Percentiles rank a stretch among this genome's conserved stretches.
Evolutionary conservation across 257 asterid genomes (phyloP).

Genomic region (Parsonsia alboflavescens): DNA sequence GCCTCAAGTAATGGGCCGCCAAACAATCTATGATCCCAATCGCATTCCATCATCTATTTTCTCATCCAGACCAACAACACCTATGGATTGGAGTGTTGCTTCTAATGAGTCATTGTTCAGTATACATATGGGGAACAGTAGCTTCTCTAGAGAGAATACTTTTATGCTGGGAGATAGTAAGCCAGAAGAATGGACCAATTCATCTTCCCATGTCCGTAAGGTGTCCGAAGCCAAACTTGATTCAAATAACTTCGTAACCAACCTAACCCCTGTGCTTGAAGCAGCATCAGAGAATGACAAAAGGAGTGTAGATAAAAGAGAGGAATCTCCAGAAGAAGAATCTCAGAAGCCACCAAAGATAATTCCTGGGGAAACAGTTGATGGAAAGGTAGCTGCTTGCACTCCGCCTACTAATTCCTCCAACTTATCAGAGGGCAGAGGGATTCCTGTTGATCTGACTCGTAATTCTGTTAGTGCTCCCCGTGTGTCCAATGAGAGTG

Average conservation of each 20-base stretch:
- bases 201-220: slow-evolving; percentile 15
- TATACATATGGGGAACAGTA: slow-evolving; percentile 69
- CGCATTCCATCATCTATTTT: slow-evolving; percentile 81
- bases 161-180: slow-evolving; percentile 41
- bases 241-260: slow-evolving; percentile 21
- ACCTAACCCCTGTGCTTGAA: slow-evolving; percentile 59
- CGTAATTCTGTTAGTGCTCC: slow-evolving; percentile 32
- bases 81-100: slow-evolving; percentile 67
- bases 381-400: slow-evolving; percentile 18
- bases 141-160: slow-evolving; percentile 51
- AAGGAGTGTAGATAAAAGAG: slow-evolving; percentile 20
- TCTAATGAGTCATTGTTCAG: slow-evolving; percentile 90
- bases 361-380: slow-evolving; percentile 2
- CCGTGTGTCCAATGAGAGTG: slow-evolving; percentile 52
- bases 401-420: slow-evolving; percentile 20
- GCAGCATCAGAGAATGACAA: slow-evolving; percentile 34
- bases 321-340: slow-evolving; percentile 27
- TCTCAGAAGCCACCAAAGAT: slow-evolving; percentile 15
- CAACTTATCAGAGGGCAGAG: slow-evolving; percentile 21
- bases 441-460: slow-evolving; percentile 11
- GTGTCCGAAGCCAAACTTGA: slow-evolving; percentile 36
- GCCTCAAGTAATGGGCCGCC: slow-evolving; percentile 43
- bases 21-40: slow-evolving; percentile 55
- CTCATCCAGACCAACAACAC: slow-evolving; percentile 33
- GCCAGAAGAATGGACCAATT: slow-evolving; percentile 37